Evolutionary conservation across 148 eudicot species (phyloP).

Genomic region (Vaccinium macrocarpon): DNA sequence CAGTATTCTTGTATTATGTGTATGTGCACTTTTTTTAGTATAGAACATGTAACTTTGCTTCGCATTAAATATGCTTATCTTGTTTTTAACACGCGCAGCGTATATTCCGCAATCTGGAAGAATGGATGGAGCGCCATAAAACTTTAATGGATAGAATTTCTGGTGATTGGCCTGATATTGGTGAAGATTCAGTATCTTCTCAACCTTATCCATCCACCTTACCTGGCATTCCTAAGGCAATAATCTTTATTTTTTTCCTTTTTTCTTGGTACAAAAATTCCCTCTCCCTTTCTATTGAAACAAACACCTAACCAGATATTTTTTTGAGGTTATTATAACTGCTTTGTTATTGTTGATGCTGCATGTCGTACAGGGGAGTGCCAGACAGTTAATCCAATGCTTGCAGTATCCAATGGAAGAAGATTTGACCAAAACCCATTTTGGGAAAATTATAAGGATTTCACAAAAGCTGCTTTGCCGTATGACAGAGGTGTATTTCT

Average conservation of each 20-base stretch:
- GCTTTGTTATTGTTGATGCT: constrained; percentile 14
- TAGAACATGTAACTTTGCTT: background rate
- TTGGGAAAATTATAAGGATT: constrained; percentile 72
- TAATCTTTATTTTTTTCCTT: constrained; percentile 11
- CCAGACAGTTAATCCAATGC: constrained; percentile 83
- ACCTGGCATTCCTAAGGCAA: constrained; percentile 96
- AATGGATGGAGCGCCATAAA: constrained; percentile 87
- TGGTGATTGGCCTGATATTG: constrained; percentile 94
- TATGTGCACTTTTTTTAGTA: background rate
- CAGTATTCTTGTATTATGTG: background rate
- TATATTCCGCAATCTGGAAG: constrained; percentile 72
- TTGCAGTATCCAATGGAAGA: constrained; percentile 92
- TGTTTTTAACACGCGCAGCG: constrained; percentile 42
- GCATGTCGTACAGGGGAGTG: constrained; percentile 68
- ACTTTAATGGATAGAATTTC: constrained; percentile 63
- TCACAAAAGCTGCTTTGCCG: constrained; percentile 49
- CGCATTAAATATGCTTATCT: constrained; percentile 5
- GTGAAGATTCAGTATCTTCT: constrained; percentile 92
- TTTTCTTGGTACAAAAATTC: background rate
- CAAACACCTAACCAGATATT: background rate
- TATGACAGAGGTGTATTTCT: constrained; percentile 54
- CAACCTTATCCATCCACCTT: constrained; percentile 87
- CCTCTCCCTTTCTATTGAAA: background rate
- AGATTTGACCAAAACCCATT: constrained; percentile 76
- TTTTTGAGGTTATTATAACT: background rate